Base-by-base conservation (phyloP, 352 stramenopile genomes). In the Pythium utonaiense region DNA sequence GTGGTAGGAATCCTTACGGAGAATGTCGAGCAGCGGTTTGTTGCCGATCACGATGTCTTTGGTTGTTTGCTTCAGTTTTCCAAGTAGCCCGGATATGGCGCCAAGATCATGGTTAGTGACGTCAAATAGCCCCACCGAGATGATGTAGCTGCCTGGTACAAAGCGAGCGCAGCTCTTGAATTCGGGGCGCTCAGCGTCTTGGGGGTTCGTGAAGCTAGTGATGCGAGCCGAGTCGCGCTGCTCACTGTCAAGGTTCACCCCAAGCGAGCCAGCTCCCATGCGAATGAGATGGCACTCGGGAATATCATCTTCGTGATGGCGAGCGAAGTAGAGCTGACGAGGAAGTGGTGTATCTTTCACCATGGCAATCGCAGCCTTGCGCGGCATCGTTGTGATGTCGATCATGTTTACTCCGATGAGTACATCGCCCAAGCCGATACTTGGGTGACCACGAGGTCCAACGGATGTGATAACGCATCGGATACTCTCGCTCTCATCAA, bases 91-190 rank as follows among this genome's bases (percentile, higher is more conserved):
- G 0, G 78, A 82, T 4, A 87, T 70, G 0, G 70, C 64, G 6
- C 50, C 58, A n/a, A 86, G 66, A 21, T 72, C 62, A 36, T 79
- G 62, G 7, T 73, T 53, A 3, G 81, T 86, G 5, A 87, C 79
- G 3, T 81, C 66, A 31, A 89, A 57, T 5, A 75, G 71, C 44
- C 93, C 91, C 40, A 97, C 80, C 13, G 66, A 61, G 40, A 88
- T 57, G 52, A 95, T 81, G 53, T 62, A 76, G 52, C 75, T 84
- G 7, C 69, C 72, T 6, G 75, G 73, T 19, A 86, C 52, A 49
- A 81, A 82, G 28, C 65, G 28, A 3, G 40, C 58, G 33, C 74
- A 80, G 12, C 34, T 27, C 12, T 66, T 63, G 53, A 82, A 89
- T 13, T 67, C 67, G 17, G 66, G 53, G 1, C 74, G 75, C 14